These are phyloP conservation scores for Fraxinus dipetala DNA, from an alignment of 305 asterid species.

Conservation along the genomic window DNA sequence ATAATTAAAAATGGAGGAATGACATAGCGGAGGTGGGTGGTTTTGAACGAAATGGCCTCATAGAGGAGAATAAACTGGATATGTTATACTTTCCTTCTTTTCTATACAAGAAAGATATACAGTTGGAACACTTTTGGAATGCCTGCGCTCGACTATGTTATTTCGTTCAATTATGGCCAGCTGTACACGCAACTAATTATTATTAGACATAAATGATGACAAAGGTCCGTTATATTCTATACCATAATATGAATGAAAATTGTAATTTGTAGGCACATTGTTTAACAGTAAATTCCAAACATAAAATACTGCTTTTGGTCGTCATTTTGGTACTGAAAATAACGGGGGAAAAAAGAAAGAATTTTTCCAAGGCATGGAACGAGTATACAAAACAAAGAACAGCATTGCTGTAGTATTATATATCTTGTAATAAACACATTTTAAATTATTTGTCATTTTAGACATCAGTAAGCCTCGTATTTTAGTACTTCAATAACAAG, in stretches of 20 bases:
- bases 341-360: not conserved
- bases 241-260: not conserved
- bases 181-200: constrained; percentile 1
- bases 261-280: not conserved
- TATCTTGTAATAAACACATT: too few relatives aligned
- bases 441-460: not conserved
- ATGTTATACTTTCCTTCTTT: constrained; percentile 61
- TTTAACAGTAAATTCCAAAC: too few relatives aligned
- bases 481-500: not conserved
- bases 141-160: constrained; percentile 32
- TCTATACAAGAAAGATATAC: constrained; percentile 61
- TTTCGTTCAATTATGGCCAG: constrained; percentile 24
- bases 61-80: constrained; percentile 43
- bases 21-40: constrained; percentile 31
- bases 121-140: constrained; percentile 16
- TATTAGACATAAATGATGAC: not conserved
- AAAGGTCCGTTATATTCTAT: not conserved
- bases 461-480: not conserved
- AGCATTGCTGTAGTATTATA: too few relatives aligned
- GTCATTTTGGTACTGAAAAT: not conserved
- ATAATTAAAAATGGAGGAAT: constrained; percentile 33
- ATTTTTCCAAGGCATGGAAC: not conserved
- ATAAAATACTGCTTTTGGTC: not conserved
- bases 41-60: constrained; percentile 38
- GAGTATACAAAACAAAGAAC: not conserved